Conservation (phyloP, 495 filamentous ascomycete genomes). For the Paragyromitra xinjiangensis region DNA sequence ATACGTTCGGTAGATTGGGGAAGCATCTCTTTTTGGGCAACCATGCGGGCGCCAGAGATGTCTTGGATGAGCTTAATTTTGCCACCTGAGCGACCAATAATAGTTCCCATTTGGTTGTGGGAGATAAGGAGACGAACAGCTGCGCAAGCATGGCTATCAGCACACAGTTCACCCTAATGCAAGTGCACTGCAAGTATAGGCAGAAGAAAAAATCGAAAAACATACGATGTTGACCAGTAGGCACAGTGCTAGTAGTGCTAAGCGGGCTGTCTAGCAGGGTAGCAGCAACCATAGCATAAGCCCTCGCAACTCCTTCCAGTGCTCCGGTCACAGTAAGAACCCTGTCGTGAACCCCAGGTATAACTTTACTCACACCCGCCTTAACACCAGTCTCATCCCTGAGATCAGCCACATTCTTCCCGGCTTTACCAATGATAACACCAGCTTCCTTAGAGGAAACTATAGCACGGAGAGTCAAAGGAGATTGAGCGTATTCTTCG, state of each 20-base stretch:
- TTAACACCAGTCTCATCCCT: slow-evolving; percentile 97
- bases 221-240: slow-evolving; percentile 84
- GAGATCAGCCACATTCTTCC: slow-evolving; percentile 96
- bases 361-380: slow-evolving; percentile 97
- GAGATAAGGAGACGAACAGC: slow-evolving; percentile 97
- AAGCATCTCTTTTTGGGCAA: slow-evolving; percentile 99
- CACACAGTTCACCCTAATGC: background rate
- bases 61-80: slow-evolving; percentile 99
- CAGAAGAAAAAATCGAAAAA: slow-evolving; percentile 11
- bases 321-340: slow-evolving; percentile 93
- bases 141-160: slow-evolving; percentile 58
- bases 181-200: slow-evolving; percentile 55
- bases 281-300: slow-evolving; percentile 91
- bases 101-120: slow-evolving; percentile 99
- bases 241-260: slow-evolving; percentile 41
- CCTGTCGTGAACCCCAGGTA: slow-evolving; percentile 94
- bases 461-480: slow-evolving; percentile 93
- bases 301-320: slow-evolving; percentile 83
- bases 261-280: slow-evolving; percentile 91
- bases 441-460: slow-evolving; percentile 98
- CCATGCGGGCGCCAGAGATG: slow-evolving; percentile 95
- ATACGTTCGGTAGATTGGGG: slow-evolving; percentile 99
- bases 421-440: slow-evolving; percentile 97
- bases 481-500: slow-evolving; percentile 90
- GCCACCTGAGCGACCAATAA: slow-evolving; percentile 92